Evolutionary conservation across 345 rosid species (phyloP).

Genomic region (Pistacia atlantica): DNA sequence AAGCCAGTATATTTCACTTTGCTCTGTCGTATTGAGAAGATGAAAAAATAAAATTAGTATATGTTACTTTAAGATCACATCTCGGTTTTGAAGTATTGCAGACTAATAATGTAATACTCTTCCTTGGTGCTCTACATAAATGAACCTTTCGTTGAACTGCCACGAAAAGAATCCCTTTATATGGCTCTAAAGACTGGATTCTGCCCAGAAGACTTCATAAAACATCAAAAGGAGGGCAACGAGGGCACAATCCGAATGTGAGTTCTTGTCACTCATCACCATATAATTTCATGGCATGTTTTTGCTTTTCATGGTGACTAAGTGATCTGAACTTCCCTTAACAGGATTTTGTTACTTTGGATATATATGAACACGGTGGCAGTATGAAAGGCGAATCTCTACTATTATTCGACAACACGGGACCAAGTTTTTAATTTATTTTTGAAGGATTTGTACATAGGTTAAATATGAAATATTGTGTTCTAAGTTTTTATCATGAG

Average conservation of each 20-base stretch:
- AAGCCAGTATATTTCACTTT: slow-evolving; percentile 14
- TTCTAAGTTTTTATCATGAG: slow-evolving; percentile 21
- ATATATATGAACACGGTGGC: slow-evolving; percentile 17
- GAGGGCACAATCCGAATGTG: slow-evolving; percentile 31
- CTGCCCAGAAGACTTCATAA: slow-evolving; percentile 20
- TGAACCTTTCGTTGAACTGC: slow-evolving; percentile 23
- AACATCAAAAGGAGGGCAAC: slow-evolving; percentile 9
- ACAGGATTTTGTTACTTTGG: slow-evolving; percentile 26
- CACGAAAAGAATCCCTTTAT: slow-evolving; percentile 19
- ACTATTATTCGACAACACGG: slow-evolving; percentile 18
- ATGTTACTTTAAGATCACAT: slow-evolving; percentile 24
- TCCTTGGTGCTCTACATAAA: slow-evolving; percentile 24
- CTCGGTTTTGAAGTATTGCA: slow-evolving; percentile 23
- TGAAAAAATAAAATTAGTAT: slow-evolving; percentile 10
- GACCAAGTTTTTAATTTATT: slow-evolving; percentile 9
- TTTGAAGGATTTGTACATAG: slow-evolving; percentile 28
- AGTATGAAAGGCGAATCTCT: slow-evolving; percentile 15
- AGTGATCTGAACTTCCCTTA: slow-evolving; percentile 9
- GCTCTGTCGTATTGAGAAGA: slow-evolving; percentile 19
- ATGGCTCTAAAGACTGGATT: slow-evolving; percentile 6
- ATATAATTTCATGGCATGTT: neutral
- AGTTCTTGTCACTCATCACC: slow-evolving; percentile 11
- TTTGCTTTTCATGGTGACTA: neutral
- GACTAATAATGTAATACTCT: slow-evolving; percentile 34
- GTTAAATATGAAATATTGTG: slow-evolving; percentile 8